Conservation (phyloP, 2,329 filamentous ascomycete species). For the Helminthosporium solani region DNA sequence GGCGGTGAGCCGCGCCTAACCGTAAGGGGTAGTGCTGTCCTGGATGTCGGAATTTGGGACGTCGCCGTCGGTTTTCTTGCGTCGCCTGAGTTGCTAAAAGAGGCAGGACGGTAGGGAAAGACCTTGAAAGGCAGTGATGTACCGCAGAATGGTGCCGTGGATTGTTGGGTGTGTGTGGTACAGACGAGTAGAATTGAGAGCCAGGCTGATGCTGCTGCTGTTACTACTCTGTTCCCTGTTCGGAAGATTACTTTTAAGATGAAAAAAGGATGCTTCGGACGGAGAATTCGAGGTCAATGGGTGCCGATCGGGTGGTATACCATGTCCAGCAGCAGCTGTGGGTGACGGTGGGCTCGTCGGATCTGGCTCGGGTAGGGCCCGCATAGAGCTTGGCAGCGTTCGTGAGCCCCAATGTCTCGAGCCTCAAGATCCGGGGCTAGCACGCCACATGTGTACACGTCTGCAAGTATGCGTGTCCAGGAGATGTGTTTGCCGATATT, state of each 20-base stretch:
- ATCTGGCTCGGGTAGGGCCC: constrained; percentile 13
- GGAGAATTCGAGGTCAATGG: too few relatives aligned
- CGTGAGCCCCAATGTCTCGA: constrained; percentile 1
- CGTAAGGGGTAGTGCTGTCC: constrained; percentile 15
- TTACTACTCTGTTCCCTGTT: too few relatives aligned
- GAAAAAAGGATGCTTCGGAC: too few relatives aligned
- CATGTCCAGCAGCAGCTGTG: too few relatives aligned
- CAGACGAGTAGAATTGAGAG: neutral
- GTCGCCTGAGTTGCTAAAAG: constrained; percentile 26
- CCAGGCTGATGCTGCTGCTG: too few relatives aligned
- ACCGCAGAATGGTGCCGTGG: too few relatives aligned
- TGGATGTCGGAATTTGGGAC: constrained; percentile 2
- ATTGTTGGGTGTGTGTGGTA: neutral
- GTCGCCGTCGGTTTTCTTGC: constrained; percentile 5
- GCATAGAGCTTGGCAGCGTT: constrained; percentile 17
- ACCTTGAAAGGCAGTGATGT: neutral
- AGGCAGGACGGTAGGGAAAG: constrained; percentile 3
- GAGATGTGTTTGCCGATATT: neutral
- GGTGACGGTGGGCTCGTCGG: constrained; percentile 5
- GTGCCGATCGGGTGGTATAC: too few relatives aligned
- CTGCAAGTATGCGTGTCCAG: constrained; percentile 2
- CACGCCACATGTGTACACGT: constrained; percentile 6
- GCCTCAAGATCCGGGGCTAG: constrained; percentile 5
- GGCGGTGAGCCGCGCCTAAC: constrained; percentile 9
- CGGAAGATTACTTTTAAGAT: neutral